A percentile compares a stretch with the other conserved stretches of the same genome.
Conservation (phyloP, 225 moss, liverwort and hornwort species). For the Pseudoscleropodium purum region DNA sequence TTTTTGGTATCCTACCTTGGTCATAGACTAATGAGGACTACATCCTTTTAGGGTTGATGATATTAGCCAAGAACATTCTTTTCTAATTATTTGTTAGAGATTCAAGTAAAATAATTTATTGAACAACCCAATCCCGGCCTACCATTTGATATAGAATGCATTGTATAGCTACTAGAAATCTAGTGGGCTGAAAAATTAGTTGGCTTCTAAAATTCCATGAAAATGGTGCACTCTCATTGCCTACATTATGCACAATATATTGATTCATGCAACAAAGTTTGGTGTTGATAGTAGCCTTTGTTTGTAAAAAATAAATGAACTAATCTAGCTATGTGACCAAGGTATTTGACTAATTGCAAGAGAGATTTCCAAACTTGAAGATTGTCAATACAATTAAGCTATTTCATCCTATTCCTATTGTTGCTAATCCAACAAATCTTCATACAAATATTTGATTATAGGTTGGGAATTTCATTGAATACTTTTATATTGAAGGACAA, state of each 20-base stretch:
- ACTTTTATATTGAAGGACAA: no score
- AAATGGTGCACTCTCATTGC: not conserved
- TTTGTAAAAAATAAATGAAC: not conserved
- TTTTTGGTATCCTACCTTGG: not conserved
- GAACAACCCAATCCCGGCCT: fast-evolving
- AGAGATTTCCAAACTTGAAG: not conserved
- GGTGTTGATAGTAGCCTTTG: not conserved
- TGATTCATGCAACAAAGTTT: not conserved
- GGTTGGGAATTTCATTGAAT: no score
- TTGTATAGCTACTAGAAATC: not conserved
- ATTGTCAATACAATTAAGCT: not conserved
- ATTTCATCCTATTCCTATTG: not conserved
- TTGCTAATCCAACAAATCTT: no score
- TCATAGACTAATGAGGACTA: not conserved
- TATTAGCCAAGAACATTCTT: not conserved
- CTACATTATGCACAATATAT: not conserved
- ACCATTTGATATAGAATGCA: not conserved
- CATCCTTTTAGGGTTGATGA: fast-evolving
- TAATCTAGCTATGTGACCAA: not conserved
- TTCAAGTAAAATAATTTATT: not conserved
- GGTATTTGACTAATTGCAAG: not conserved
- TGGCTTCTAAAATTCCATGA: not conserved
- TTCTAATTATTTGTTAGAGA: not conserved
- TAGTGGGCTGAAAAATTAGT: not conserved
- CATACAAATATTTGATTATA: no score